Base-by-base conservation (phyloP, 306 rosid species). In the Ziziphus jujuba region DNA sequence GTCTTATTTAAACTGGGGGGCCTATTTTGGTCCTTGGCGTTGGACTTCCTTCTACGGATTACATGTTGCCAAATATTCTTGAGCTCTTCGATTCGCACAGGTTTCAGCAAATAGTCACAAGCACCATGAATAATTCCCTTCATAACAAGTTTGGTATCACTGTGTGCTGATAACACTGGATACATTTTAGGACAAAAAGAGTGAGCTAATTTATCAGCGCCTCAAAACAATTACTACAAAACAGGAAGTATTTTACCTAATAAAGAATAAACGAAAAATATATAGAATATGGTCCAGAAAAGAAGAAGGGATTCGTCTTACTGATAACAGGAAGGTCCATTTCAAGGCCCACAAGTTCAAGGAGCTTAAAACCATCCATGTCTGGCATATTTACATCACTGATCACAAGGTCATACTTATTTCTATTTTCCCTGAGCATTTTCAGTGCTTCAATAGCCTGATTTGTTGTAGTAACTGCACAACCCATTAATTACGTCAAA, bases 51-150 rank as follows among this genome's bases (percentile, higher is more conserved):
- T 74, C 81, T 76, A 40, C 96, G 77, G 52, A 89, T 45, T 35
- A 89, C 95, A 76, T 92, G 98, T 45, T 89, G 95, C 98, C 98
- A 92, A 62, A 92, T 85, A 76, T 85, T 92, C 80, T 78, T 82
- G 50, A 89, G 79, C 87, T 89, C 87, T 82, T 92, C 92, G 7
- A 85, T 70, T 63, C 91, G 76, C 65, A 85, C 87, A 1, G 96
- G 98, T 68, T 92, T 92, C 72, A 86, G 66, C 82, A 92, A 71
- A 84, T 85, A 89, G 80, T 89, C 96, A 72, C 90, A 82, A 6
- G 98, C 96, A 21, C 95, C 98, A 22, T 89, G 87, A 1, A 82
- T 33, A 51, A 92, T 84, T 45, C 98, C 98, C 83, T 84, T 92
- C 98, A 89, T 89, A 63, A 92, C 98, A 65, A 85, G 74, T 65